Percentiles rank a stretch among this genome's conserved stretches.
Evolutionary conservation across 192 early-diverging fungal species (phyloP).

Genomic region (Linnemannia schmuckeri): DNA sequence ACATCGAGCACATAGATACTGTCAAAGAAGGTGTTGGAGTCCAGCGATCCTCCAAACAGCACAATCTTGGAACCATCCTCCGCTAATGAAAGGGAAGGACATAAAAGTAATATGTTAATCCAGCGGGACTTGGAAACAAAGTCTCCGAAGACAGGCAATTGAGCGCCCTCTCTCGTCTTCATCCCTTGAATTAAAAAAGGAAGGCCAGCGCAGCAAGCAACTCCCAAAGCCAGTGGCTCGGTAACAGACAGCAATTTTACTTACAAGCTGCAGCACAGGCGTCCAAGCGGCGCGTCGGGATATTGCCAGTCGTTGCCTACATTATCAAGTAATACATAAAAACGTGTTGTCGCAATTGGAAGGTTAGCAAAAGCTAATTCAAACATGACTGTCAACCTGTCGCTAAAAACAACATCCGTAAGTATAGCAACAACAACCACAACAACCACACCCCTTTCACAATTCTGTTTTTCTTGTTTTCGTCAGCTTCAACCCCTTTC

Average conservation of each 20-base stretch:
- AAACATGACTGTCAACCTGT: no score
- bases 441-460: background rate
- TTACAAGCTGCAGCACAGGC: constrained; percentile 33
- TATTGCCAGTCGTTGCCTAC: constrained; percentile 22
- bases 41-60: constrained; percentile 35
- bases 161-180: background rate
- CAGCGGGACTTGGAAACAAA: background rate
- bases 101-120: background rate
- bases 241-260: background rate
- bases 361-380: no score
- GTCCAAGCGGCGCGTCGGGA: constrained; percentile 28
- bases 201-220: background rate
- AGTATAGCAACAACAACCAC: no score
- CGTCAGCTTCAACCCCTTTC: no score
- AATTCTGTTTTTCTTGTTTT: background rate
- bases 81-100: constrained; percentile 4
- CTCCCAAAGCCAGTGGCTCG: background rate
- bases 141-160: background rate
- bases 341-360: no score
- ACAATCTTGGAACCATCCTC: constrained; percentile 40
- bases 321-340: background rate
- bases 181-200: background rate
- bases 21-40: background rate
- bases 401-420: background rate
- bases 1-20: constrained; percentile 41